Base-by-base conservation (phyloP, 192 early-diverging fungal species). In the Coemansia sp. region DNA sequence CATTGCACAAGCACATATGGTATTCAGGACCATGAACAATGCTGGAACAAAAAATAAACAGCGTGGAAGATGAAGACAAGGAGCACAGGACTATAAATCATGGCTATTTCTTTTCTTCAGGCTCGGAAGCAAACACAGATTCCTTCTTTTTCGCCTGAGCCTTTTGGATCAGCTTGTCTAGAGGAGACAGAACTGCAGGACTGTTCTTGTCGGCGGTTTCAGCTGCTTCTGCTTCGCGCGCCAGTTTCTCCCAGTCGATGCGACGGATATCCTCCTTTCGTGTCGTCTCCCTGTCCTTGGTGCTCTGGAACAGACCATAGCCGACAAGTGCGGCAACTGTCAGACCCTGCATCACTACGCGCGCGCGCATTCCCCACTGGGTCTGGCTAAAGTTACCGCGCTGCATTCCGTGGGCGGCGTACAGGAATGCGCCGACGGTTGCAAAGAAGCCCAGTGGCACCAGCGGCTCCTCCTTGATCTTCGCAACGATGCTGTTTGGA, bases 281-380 rank as follows among this genome's bases (percentile, higher is more conserved):
- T 7, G 20, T 17, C n/a, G 30, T 48, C 0, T 45, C 52, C 14
- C 14, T 10, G 5, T 34, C 56, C 17, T 50, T 57, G 6, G 55
- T 30, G 29, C 33, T 48, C 28, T 56, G 59, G 59, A 60, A 67
- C 61, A 75, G 18, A 1, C 68, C 64, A 17, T 80, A 80, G 48
- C 72, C 68, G 2, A 70, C 42, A 20, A 80, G 58, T 2, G 77
- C 72, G 4, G 60, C 65, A 4, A 80, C 60, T 0, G 77, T 80
- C n/a, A 80, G 66, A 0, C 77, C 77, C 49, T 80, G 77, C 65
- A 75, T 62, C 5, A 65, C 65, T 2, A 80, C 77, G 8, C 77
- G 77, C 0, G 64, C 69, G 34, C 77, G 77, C 77, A 80, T 80
- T 11, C 77, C 77, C 62, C 57, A 61, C 45, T 80, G 77, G 30